Evolutionary conservation across 2,329 filamentous ascomycete genomes (phyloP).

Genomic region (Tolypocladium inflatum): DNA sequence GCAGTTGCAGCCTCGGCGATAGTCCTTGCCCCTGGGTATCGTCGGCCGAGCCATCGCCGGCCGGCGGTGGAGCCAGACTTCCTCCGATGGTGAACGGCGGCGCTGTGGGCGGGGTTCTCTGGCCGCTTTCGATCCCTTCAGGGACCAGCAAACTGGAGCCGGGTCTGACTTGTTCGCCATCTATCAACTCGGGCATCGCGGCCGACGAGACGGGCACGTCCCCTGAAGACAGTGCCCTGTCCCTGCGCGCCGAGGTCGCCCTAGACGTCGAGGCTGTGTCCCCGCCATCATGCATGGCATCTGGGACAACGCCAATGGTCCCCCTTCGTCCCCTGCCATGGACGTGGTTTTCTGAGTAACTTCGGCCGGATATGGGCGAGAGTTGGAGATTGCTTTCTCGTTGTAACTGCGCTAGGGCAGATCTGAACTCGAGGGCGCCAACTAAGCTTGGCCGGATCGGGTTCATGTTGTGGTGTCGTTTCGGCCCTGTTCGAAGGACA

Average conservation of each 20-base stretch:
- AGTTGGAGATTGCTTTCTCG: constrained; percentile 69
- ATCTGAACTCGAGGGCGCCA: constrained; percentile 87
- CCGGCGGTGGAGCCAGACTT: constrained; percentile 31
- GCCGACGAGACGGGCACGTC: constrained; percentile 16
- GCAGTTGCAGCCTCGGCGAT: constrained; percentile 26
- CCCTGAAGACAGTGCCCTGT: constrained; percentile 38
- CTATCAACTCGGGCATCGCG: constrained; percentile 9
- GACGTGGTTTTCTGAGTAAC: constrained; percentile 30
- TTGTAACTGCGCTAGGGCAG: constrained; percentile 78
- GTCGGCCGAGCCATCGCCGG: constrained; percentile 3
- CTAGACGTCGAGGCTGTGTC: constrained; percentile 3
- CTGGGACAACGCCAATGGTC: constrained; percentile 15
- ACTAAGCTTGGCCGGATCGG: constrained; percentile 89
- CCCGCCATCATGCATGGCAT: constrained; percentile 7
- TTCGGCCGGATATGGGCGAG: constrained; percentile 57
- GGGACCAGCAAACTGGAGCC: neutral
- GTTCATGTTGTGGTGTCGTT: constrained; percentile 58
- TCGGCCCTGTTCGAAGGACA: constrained; percentile 55
- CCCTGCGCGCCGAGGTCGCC: constrained; percentile 7
- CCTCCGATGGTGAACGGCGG: constrained; percentile 27
- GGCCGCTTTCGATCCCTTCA: constrained; percentile 11
- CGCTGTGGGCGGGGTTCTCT: constrained; percentile 17
- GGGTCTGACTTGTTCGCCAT: neutral
- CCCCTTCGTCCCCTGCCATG: constrained; percentile 13
- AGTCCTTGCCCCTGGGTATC: constrained; percentile 1